Evolutionary conservation across 2,329 filamentous ascomycete genomes (phyloP).

Genomic region (Botrytis galanthina): DNA sequence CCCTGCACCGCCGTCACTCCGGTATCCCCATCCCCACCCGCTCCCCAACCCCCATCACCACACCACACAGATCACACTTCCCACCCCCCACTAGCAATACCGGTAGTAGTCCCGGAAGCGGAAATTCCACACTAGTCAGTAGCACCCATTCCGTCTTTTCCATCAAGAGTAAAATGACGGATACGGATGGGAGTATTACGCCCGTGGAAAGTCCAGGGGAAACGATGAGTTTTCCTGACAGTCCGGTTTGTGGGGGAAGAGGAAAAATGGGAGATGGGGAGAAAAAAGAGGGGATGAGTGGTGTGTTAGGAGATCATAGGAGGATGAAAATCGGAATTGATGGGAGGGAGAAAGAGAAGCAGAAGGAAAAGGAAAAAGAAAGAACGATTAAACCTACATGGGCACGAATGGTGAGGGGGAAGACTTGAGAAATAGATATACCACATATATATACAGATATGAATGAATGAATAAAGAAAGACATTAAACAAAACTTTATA

Average conservation of each 20-base stretch:
- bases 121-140: conserved; percentile 25
- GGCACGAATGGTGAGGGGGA: conserved; percentile 20
- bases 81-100: background rate
- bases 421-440: background rate
- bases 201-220: conserved; percentile 23
- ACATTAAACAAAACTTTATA: background rate
- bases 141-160: conserved; percentile 29
- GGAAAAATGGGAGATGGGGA: background rate
- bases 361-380: conserved; percentile 3
- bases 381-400: conserved; percentile 19
- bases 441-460: too few species aligned
- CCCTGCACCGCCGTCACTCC: conserved; percentile 4
- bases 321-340: background rate
- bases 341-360: background rate
- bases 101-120: conserved; percentile 24
- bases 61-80: conserved; percentile 10
- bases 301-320: background rate
- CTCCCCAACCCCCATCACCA: conserved; percentile 26
- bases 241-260: conserved; percentile 11
- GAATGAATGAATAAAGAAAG: background rate
- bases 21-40: conserved; percentile 19
- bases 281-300: background rate
- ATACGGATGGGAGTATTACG: conserved; percentile 26
- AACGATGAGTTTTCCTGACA: conserved; percentile 25
- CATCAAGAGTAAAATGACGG: conserved; percentile 20